Conservation (phyloP, 2,329 filamentous ascomycete genomes). For the Colletotrichum tanaceti region DNA sequence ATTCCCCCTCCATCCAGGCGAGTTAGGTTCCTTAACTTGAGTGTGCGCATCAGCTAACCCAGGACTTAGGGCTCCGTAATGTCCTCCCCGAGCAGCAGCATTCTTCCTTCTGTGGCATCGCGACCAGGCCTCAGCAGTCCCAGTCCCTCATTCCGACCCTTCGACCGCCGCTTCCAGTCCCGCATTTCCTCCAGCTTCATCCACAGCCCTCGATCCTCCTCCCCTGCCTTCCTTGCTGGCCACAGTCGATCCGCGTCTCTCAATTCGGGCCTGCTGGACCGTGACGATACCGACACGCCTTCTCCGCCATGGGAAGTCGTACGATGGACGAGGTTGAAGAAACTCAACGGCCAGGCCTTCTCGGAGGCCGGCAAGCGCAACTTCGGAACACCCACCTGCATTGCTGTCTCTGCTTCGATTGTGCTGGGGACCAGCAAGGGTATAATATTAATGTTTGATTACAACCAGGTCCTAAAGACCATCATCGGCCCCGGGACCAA, state of each 20-base stretch:
- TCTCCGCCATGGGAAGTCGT: conserved; percentile 96
- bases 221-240: conserved; percentile 79
- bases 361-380: conserved; percentile 92
- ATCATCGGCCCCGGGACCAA: conserved; percentile 95
- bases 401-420: conserved; percentile 88
- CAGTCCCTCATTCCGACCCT: conserved; percentile 87
- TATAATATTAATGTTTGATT: conserved; percentile 95
- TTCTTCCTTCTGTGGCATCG: conserved; percentile 76
- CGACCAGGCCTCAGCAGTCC: conserved; percentile 75
- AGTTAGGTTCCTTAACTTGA: conserved; percentile 43
- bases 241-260: conserved; percentile 87
- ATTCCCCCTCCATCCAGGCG: conserved; percentile 86
- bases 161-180: conserved; percentile 94
- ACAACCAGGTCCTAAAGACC: conserved; percentile 92
- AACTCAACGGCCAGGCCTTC: conserved; percentile 89
- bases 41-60: conserved; percentile 17
- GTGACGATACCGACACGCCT: conserved; percentile 74
- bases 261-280: conserved; percentile 74
- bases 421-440: conserved; percentile 94
- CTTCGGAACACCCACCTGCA: conserved; percentile 90
- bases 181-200: conserved; percentile 72
- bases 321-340: conserved; percentile 92
- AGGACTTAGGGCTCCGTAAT: conserved; percentile 64
- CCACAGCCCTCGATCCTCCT: conserved; percentile 74
- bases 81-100: conserved; percentile 79